Conservation (phyloP, 2,329 filamentous ascomycete species). For the Sclerotinia sclerotiorum region DNA sequence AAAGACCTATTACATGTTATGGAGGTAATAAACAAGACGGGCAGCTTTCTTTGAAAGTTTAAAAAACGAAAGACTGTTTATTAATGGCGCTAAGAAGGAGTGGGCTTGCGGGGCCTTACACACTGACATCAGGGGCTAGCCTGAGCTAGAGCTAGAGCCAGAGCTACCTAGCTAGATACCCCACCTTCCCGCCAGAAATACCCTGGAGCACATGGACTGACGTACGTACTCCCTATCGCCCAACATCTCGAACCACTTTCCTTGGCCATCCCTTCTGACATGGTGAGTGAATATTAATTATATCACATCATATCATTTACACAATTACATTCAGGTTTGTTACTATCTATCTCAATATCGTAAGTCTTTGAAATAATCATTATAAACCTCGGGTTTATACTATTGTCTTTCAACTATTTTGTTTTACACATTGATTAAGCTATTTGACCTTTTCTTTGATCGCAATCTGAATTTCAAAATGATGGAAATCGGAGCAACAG, state of each 20-base stretch:
- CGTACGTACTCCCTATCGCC: not conserved
- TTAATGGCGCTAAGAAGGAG: no score
- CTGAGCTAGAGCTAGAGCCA: no score
- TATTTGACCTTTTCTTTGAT: not conserved
- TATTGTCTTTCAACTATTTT: not conserved
- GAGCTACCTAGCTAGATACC: not conserved
- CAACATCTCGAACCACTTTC: conserved; percentile 16
- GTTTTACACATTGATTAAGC: not conserved
- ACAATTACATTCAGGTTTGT: not conserved
- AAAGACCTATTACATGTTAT: no score
- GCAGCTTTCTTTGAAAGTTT: no score
- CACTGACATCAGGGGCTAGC: not conserved
- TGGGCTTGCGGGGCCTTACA: no score
- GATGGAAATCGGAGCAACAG: conserved; percentile 35
- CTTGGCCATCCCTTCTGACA: not conserved
- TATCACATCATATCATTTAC: not conserved
- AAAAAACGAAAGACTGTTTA: not conserved
- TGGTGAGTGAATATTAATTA: not conserved
- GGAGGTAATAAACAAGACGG: no score
- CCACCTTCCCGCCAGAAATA: not conserved
- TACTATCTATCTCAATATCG: not conserved
- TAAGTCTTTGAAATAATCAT: not conserved
- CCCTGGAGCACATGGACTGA: conserved; percentile 7
- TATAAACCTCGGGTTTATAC: not conserved
- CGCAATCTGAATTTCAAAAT: conserved; percentile 30